Evolutionary conservation across 129 eudicot genomes (phyloP), one percentile per base, ranked within the genome.

Genomic region (Gnaphalium uliginosum): DNA sequence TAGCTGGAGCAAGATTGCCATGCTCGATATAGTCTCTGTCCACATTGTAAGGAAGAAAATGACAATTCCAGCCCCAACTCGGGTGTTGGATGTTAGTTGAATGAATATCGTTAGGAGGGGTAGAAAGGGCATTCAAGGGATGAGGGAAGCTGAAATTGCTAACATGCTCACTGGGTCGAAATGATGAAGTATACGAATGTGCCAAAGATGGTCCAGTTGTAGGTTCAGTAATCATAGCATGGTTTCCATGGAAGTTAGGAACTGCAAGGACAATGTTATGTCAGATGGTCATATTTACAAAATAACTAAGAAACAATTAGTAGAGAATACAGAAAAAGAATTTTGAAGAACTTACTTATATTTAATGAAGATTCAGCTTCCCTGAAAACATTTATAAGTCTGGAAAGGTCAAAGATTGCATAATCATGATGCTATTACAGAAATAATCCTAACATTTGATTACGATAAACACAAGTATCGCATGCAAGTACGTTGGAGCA

Each of bases 31-130:
- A 66, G 24, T 78, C 80, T 74, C 84, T 72, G 72, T 81, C 81
- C 19, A 76, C 71, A 62, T 72, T 66, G 69, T 81, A 78, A 62
- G 81, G 86, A 75, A 79, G 79, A 32, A 65, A 72, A 79, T 74
- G 88, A 77, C 80, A 84, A 73, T 77, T 84, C 88, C 88, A 84
- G 35, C 86, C 79, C 79, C 77, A 84, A 66, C 74, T 66, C 27
- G 81, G 83, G 78, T 72, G 83, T 63, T 64, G 72, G 62, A 79
- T 66, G 64, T 79, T 77, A 74, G 56, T 72, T n/a, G 80, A 66
- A 60, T 62, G 83, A 50, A 78, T 63, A 68, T 57, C 48, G 14
- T 72, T 79, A 23, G 53, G 72, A 33, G 77, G 86, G 76, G 73
- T 73, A 67, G 84, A 82, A 76, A 65, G 81, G 71, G 72, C 68